These are phyloP conservation scores for Rubia yunnanensis DNA, from an alignment of 257 asterid genomes.

Conservation along the genomic window DNA sequence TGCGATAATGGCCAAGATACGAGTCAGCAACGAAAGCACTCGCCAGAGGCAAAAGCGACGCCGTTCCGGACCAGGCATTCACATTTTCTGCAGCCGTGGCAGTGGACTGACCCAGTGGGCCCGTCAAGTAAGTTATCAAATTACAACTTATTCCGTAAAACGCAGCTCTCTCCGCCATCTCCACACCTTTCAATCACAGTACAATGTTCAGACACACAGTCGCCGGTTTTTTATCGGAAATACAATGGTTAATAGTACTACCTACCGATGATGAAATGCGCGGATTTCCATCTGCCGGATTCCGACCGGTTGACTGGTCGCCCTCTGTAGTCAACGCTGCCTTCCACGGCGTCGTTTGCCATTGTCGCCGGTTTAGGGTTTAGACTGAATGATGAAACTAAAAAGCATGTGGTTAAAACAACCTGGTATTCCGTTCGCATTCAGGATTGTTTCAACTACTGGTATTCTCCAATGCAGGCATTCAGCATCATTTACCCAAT, in stretches of 20 bases:
- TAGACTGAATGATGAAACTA: background rate
- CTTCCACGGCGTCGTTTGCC: constrained; percentile 17
- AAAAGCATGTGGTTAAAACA: background rate
- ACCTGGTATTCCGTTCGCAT: too few species aligned
- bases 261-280: constrained; percentile 33
- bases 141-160: constrained; percentile 28
- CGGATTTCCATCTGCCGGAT: constrained; percentile 33
- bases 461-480: too few species aligned
- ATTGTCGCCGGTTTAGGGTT: background rate
- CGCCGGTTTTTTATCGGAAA: background rate
- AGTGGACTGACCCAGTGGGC: constrained; percentile 38
- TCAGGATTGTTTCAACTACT: too few species aligned
- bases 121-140: constrained; percentile 35
- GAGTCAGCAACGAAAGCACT: constrained; percentile 40
- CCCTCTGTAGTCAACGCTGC: constrained; percentile 21
- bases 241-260: background rate
- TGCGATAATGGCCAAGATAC: constrained; percentile 33
- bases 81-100: constrained; percentile 36
- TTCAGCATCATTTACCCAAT: too few species aligned
- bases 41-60: constrained; percentile 27
- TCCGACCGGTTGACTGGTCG: constrained; percentile 20
- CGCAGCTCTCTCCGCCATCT: constrained; percentile 37
- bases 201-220: background rate
- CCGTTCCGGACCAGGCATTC: constrained; percentile 32
- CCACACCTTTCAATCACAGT: constrained; percentile 21